phyloP scores from a whole-genome alignment of 441 rosid genomes.

The Adansonia grandidieri region DNA sequence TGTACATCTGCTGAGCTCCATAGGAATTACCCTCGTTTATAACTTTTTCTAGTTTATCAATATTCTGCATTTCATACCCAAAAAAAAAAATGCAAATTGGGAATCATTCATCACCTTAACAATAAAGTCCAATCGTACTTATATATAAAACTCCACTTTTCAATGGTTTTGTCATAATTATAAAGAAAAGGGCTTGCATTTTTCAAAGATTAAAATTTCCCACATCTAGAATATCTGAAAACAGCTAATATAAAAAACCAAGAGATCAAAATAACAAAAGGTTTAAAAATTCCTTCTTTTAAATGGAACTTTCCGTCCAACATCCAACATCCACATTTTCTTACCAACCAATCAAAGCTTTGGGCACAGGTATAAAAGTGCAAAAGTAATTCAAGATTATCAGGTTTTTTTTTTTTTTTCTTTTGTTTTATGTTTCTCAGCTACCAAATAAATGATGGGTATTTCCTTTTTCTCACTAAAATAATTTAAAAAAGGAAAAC shows the following conservation, averaged over 20 bases:
- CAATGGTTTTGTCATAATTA: not conserved
- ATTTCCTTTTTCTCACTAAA: not conserved
- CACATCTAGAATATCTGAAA: not conserved
- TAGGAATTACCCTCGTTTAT: slow-evolving; percentile 76
- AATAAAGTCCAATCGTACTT: slow-evolving; percentile 5
- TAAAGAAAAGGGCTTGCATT: not conserved
- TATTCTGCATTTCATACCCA: slow-evolving; percentile 60
- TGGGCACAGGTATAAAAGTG: not conserved
- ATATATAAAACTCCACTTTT: not conserved
- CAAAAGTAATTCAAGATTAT: not conserved
- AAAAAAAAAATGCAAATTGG: slow-evolving; percentile 14
- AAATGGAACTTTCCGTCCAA: not conserved
- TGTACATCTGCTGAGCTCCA: slow-evolving; percentile 98
- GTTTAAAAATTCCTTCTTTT: not conserved
- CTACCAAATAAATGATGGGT: slow-evolving; percentile 23
- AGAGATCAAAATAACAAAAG: not conserved
- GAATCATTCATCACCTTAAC: slow-evolving; percentile 5
- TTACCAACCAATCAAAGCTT: slow-evolving; percentile 1
- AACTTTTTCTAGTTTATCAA: slow-evolving; percentile 73
- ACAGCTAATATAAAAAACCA: not conserved
- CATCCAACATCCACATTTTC: not conserved
- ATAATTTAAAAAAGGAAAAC: not conserved
- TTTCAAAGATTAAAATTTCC: not conserved
- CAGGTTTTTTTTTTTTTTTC: not conserved
- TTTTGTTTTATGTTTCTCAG: slow-evolving; percentile 3